Base-by-base conservation (phyloP, 148 eudicot species). In the Talinum fruticosum region DNA sequence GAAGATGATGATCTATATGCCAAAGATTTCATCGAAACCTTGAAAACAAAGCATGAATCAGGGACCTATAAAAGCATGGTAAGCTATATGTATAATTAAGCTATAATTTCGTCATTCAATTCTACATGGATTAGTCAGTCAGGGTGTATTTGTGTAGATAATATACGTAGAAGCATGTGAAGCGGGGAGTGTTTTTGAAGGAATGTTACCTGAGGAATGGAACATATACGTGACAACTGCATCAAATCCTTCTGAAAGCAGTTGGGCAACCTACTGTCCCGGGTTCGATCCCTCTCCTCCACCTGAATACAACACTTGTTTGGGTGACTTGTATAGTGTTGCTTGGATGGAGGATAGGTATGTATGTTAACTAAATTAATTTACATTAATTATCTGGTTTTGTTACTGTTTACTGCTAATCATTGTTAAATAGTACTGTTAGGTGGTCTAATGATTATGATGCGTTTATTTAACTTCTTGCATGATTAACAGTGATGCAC, bases 331-430 rank as follows among this genome's bases (percentile, higher is more conserved):
- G 36, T 93, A 89, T 76, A 90, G 97, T 78, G 89, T 93, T 79
- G 86, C 97, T 70, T 93, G 97, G 97, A 88, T 93, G 95, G 97
- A 93, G 66, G 93, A 93, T 77, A 88, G 94, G 97, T 90, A 81
- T 66, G 30, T n/a, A 6, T 24, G 18, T 1, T 2, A 1, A 23
- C 2, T 16, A 18, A 23, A 3, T 41, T 12, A 41, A 3, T 41
- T 41, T 35, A 10, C 14, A 2, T 28, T 45, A 3, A 36, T 30
- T 33, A n/a, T n/a, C n/a, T n/a, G n/a, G n/a, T n/a, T 41, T 28
- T 18, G 8, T 29, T 8, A 33, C 65, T 67, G n/a, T 29, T 44
- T 28, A 57, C 8, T 6, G 21, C 2, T 61, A 57, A 57, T 6
- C 64, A 23, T 6, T 15, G 0, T 62, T 62, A 28, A 26, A 26